Base-by-base conservation (phyloP, 306 rosid species). In the Delonix regia region DNA sequence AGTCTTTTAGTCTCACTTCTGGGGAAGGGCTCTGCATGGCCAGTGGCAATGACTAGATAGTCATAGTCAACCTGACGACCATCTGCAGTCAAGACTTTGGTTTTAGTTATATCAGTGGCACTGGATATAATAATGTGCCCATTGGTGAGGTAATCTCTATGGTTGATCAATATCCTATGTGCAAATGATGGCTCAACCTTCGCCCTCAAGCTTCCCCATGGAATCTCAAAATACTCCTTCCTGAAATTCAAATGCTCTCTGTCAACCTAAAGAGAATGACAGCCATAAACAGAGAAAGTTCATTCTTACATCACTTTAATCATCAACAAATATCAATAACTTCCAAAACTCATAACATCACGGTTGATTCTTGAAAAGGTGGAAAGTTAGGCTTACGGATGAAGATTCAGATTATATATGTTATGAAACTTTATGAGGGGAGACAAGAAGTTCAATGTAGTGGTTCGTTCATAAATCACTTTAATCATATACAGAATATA, bases 151-250 rank as follows among this genome's bases (percentile, higher is more conserved):
- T 92, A 92, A 13, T 92, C 94, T 53, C 77, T 69, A 57, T 92
- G 98, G 77, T 90, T 89, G 60, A 94, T 86, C 63, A 89, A 38
- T 9, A 87, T 48, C 77, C 93, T 85, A 75, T 86, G 90, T 0
- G 85, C 96, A 81, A 89, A 87, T 34, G 91, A 66, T 41, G 97
- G 97, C 77, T 92, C 96, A 80, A 90, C 98, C 93, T 83, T 90
- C 57, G 96, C 73, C 83, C 98, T 92, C 86, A 90, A 86, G 71
- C 77, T 69, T 36, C 91, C 97, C 89, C 93, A 94, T 57, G 98
- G 77, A 62, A 92, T 94, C 88, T 91, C 97, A 85, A 86, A 92
- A 84, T 92, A 89, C 27, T 94, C 98, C 87, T 92, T 94, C 88
- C 97, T 92, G 86, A 3, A 67, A 59, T 59, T 19, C 77, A 81